phyloP scores from a whole-genome alignment of 371 early-diverging fungal species.

The Mucor velutinosus region DNA sequence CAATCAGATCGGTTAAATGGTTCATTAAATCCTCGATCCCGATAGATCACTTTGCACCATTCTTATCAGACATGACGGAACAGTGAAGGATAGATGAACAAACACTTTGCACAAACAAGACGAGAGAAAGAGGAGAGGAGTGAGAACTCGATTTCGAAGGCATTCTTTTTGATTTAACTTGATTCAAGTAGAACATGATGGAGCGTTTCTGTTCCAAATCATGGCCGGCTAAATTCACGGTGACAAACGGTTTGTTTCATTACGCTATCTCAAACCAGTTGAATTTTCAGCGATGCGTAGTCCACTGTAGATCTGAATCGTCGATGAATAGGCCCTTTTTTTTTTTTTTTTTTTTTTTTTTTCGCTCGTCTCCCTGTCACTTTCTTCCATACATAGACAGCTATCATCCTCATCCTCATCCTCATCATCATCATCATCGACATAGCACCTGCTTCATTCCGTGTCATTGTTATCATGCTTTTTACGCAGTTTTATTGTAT shows the following conservation, averaged over 20 bases:
- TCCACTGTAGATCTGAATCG: neutral
- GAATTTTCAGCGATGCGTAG: neutral
- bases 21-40: conserved; percentile 5
- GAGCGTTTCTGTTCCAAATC: neutral
- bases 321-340: neutral
- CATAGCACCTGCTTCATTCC: neutral
- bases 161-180: neutral
- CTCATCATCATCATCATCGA: neutral
- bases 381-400: neutral
- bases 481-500: neutral
- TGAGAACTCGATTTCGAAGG: neutral
- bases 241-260: neutral
- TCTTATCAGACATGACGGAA: conserved; percentile 10
- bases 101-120: neutral
- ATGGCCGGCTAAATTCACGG: no score
- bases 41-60: conserved; percentile 8
- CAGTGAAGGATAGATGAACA: neutral
- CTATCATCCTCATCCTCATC: neutral
- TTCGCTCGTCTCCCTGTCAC: neutral
- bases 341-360: neutral
- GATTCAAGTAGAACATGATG: neutral
- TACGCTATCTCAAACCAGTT: neutral
- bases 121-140: neutral
- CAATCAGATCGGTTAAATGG: conserved; percentile 8
- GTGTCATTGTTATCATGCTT: neutral